These are phyloP conservation scores for Cyclocybe aegerita DNA, from an alignment of 768 basidiomycete genomes.

Conservation along the genomic window DNA sequence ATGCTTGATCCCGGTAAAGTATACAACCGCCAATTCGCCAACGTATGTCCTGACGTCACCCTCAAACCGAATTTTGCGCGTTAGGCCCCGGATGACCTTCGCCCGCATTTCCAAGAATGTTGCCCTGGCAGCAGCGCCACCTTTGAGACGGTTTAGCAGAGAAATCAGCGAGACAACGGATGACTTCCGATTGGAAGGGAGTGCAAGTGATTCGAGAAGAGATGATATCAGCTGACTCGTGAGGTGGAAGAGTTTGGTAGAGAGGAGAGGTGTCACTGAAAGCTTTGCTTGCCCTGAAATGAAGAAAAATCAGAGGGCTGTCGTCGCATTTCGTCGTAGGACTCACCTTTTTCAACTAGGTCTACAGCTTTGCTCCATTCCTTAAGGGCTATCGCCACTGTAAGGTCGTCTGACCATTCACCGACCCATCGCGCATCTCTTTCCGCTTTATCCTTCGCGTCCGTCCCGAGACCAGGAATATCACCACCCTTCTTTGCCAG, in stretches of 20 bases:
- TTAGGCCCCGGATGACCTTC: slow-evolving; percentile 69
- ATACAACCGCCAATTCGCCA: slow-evolving; percentile 82
- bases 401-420: slow-evolving; percentile 90
- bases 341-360: slow-evolving; percentile 78
- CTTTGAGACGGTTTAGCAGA: slow-evolving; percentile 72
- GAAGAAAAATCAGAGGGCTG: neutral
- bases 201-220: slow-evolving; percentile 71
- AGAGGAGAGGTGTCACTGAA: slow-evolving; percentile 49
- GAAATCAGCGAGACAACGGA: slow-evolving; percentile 69
- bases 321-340: slow-evolving; percentile 4
- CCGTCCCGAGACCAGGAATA: slow-evolving; percentile 40
- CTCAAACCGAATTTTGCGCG: slow-evolving; percentile 88
- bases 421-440: slow-evolving; percentile 84
- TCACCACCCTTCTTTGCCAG: slow-evolving; percentile 57
- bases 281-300: slow-evolving; percentile 60
- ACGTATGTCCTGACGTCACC: slow-evolving; percentile 86
- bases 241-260: slow-evolving; percentile 62
- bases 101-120: slow-evolving; percentile 82
- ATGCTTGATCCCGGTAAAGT: slow-evolving; percentile 94
- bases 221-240: slow-evolving; percentile 68
- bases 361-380: slow-evolving; percentile 88
- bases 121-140: slow-evolving; percentile 74
- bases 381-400: slow-evolving; percentile 85
- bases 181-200: slow-evolving; percentile 76
- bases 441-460: slow-evolving; percentile 73